These are phyloP conservation scores for Lipomyces yamanashiensis DNA, from an alignment of 805 yeast genomes.

Conservation along the genomic window DNA sequence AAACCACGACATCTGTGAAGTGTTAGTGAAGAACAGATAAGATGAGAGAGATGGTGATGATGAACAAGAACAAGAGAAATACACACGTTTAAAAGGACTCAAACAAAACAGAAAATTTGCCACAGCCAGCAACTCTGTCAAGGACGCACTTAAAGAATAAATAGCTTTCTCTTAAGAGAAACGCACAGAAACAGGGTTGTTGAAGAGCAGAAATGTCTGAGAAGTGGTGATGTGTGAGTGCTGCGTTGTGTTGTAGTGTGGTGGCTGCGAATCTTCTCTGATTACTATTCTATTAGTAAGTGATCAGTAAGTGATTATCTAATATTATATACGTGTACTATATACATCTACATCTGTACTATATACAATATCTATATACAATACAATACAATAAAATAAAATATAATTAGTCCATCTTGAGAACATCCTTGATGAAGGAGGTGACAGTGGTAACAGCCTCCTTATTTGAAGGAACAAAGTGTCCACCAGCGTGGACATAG, in stretches of 20 bases:
- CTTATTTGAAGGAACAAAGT: conserved; percentile 89
- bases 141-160: too few species aligned
- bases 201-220: too few species aligned
- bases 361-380: background rate
- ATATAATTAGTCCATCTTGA: conserved; percentile 6
- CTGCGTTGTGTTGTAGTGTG: too few species aligned
- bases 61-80: background rate
- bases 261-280: too few species aligned
- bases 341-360: background rate
- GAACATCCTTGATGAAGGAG: conserved; percentile 38
- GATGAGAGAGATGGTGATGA: background rate
- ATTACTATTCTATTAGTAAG: too few species aligned
- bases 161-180: too few species aligned
- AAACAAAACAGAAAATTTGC: background rate
- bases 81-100: background rate
- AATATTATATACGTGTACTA: too few species aligned
- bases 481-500: conserved; percentile 92
- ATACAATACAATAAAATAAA: too few species aligned
- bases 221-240: too few species aligned
- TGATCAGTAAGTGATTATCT: background rate
- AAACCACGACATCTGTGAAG: conserved; percentile 20
- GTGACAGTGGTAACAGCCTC: conserved; percentile 48
- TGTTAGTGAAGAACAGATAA: background rate
- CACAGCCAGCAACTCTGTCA: too few species aligned
- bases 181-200: too few species aligned